Base-by-base conservation (phyloP, 495 filamentous ascomycete species). In the Daldinia decipiens region DNA sequence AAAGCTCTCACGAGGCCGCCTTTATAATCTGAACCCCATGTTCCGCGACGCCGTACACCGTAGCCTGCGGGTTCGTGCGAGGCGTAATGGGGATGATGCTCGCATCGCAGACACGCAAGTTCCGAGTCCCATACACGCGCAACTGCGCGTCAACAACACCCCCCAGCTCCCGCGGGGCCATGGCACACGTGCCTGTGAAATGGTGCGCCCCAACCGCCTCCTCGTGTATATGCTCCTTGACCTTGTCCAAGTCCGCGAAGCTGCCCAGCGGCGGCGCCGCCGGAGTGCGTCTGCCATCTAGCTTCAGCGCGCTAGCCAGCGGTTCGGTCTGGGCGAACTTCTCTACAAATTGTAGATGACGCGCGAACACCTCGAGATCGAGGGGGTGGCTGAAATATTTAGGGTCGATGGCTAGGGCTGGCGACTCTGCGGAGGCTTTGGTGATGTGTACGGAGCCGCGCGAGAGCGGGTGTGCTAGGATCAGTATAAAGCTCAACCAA, bases 371-470 rank as follows among this genome's bases (percentile, higher is more conserved):
- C 53, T 82, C 75, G 17, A 81, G 7, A 61, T 88, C 86, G 24
- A 82, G 74, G 0, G 83, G 80, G 40, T 87, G 75, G 59, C 82
- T 79, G 65, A 86, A 79, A 65, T 86, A 88, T 12, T 79, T 82
- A 1, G 84, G 83, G 68, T 87, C 79, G 59, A 87, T 83, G n/a
- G 65, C 59, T 0, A 84, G 0, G 59, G 5, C 50, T 0, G 81
- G 71, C 26, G 81, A 62, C 4, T 78, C 65, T 0, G 36, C 4
- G 34, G 47, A 55, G 4, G 56, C 38, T 79, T 79, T n/a, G 8
- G 72, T 76, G 66, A 89, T 84, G 68, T 88, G 87, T 19, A 84
- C 77, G 17, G 76, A 84, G 4, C 86, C 86, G 8, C 86, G 82
- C 0, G 84, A 84, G 17, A 86, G 84, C 0, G 84, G 83, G 38